Percentiles rank a stretch among this genome's conserved stretches.
Evolutionary conservation across 2,329 filamentous ascomycete genomes (phyloP).

Genomic region (Apiospora kogelbergensis): DNA sequence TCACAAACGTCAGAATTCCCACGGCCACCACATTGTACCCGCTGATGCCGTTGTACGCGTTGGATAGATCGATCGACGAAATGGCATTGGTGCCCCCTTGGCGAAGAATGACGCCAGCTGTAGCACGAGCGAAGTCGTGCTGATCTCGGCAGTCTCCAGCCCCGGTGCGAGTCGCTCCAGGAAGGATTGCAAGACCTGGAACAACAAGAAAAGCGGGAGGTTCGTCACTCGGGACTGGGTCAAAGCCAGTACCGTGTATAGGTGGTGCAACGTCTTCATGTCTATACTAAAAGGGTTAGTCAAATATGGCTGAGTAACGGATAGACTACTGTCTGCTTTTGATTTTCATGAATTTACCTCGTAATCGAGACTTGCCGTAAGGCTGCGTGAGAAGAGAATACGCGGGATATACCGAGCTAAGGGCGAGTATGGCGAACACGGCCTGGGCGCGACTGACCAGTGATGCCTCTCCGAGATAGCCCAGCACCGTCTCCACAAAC

Average conservation of each 20-base stretch:
- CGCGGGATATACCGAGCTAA: conserved; percentile 38
- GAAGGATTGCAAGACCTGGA: conserved; percentile 58
- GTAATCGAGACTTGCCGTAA: conserved; percentile 24
- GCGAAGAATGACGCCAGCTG: conserved; percentile 87
- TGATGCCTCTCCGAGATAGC: conserved; percentile 41
- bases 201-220: conserved; percentile 79
- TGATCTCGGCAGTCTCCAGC: conserved; percentile 58
- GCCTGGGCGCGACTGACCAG: conserved; percentile 50
- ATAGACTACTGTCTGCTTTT: neutral
- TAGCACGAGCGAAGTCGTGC: conserved; percentile 71
- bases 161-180: conserved; percentile 38
- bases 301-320: neutral
- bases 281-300: conserved; percentile 23
- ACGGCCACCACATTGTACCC: conserved; percentile 81
- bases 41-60: conserved; percentile 88
- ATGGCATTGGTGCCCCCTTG: conserved; percentile 88
- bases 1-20: conserved; percentile 77
- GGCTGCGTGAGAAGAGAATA: conserved; percentile 35
- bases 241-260: conserved; percentile 76
- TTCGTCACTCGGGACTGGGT: conserved; percentile 87
- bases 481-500: conserved; percentile 40
- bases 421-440: conserved; percentile 48
- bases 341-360: conserved; percentile 22
- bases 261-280: conserved; percentile 59
- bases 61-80: conserved; percentile 91